A percentile compares a stretch with the other conserved stretches of the same genome.
These are phyloP conservation scores for Paecilomyces fulvus DNA, from an alignment of 2,329 filamentous ascomycete species.

Conservation along the genomic window DNA sequence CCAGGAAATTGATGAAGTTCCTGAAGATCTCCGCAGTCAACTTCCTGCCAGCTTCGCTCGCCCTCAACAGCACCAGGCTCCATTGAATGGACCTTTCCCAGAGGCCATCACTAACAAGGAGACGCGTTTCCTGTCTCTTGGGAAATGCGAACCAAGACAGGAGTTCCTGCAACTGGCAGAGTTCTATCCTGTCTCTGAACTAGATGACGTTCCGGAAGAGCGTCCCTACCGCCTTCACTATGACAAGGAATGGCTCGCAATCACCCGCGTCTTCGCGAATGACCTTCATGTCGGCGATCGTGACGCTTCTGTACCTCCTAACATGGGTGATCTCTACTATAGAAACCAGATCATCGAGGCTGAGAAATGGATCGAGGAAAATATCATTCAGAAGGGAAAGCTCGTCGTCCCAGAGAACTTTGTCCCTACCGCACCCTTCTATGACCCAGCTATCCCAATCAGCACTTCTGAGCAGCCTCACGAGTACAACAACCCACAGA, in stretches of 20 bases:
- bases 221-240: slow-evolving; percentile 61
- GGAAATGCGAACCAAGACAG: slow-evolving; percentile 76
- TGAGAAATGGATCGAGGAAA: slow-evolving; percentile 69
- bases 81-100: slow-evolving; percentile 54
- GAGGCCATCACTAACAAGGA: slow-evolving; percentile 65
- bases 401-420: slow-evolving; percentile 74
- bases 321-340: slow-evolving; percentile 65
- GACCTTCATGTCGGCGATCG: slow-evolving; percentile 57
- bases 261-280: slow-evolving; percentile 70
- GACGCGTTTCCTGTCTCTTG: slow-evolving; percentile 79
- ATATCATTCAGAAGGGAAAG: slow-evolving; percentile 56
- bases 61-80: slow-evolving; percentile 23
- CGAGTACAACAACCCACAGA: slow-evolving; percentile 86
- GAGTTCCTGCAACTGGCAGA: slow-evolving; percentile 76
- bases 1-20: slow-evolving; percentile 30
- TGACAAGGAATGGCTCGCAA: slow-evolving; percentile 92
- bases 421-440: slow-evolving; percentile 62
- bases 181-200: slow-evolving; percentile 43
- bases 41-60: slow-evolving; percentile 66
- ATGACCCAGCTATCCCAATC: slow-evolving; percentile 51
- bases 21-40: slow-evolving; percentile 60
- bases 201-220: slow-evolving; percentile 11
- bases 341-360: slow-evolving; percentile 58
- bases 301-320: slow-evolving; percentile 43
- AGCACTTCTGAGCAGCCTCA: slow-evolving; percentile 55